These are phyloP conservation scores for Wickerhamiella allomyrinae DNA, from an alignment of 805 yeast genomes.

Conservation along the genomic window DNA sequence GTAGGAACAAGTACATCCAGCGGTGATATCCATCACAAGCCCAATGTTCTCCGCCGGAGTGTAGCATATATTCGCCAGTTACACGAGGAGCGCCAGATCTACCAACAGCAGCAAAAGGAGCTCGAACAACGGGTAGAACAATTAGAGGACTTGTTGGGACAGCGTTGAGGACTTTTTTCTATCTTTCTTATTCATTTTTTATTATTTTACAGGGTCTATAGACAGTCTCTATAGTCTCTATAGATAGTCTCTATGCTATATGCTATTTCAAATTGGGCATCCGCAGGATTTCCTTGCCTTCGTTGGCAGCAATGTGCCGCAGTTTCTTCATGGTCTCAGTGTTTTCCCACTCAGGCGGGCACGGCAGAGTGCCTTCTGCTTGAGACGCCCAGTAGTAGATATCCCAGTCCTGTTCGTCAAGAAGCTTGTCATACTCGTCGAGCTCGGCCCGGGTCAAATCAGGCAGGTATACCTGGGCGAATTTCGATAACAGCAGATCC, in stretches of 20 bases:
- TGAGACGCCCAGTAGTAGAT: slow-evolving; percentile 95
- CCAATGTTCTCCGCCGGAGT: slow-evolving; percentile 58
- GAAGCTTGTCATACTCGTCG: slow-evolving; percentile 65
- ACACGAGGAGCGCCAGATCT: slow-evolving; percentile 19
- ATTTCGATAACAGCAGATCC: slow-evolving; percentile 69
- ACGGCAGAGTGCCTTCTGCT: slow-evolving; percentile 58
- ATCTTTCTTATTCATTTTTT: too few relatives aligned
- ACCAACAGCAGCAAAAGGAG: not conserved
- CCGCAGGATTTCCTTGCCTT: slow-evolving; percentile 56
- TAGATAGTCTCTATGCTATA: not conserved
- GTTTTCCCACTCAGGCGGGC: slow-evolving; percentile 76
- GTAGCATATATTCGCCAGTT: slow-evolving; percentile 67
- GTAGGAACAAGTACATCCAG: not conserved
- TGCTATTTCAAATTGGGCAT: slow-evolving; percentile 57
- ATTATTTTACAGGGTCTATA: too few relatives aligned
- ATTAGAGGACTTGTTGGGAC: not conserved
- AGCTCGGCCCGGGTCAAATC: slow-evolving; percentile 48
- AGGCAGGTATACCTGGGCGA: slow-evolving; percentile 62
- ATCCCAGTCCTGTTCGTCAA: slow-evolving; percentile 98
- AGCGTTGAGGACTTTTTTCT: not conserved
- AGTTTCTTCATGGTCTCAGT: slow-evolving; percentile 47
- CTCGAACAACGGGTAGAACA: slow-evolving; percentile 2
- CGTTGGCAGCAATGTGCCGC: slow-evolving; percentile 62
- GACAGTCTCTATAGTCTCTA: too few relatives aligned
- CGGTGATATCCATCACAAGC: slow-evolving; percentile 62